Evolutionary conservation across 2,329 filamentous ascomycete genomes (phyloP).

Genomic region (Monosporascus sp.): DNA sequence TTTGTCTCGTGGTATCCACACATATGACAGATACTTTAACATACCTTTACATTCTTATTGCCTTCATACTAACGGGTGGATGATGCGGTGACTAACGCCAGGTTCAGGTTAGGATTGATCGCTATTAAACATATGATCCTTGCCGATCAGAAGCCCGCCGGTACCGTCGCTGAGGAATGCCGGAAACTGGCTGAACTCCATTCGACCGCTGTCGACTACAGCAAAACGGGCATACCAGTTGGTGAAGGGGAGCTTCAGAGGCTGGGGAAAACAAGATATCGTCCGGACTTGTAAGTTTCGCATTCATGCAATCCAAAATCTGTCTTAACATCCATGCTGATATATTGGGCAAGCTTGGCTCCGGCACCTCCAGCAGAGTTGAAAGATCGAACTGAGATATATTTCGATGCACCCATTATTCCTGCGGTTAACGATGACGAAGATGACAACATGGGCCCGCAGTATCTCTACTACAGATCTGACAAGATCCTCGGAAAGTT

Average conservation of each 20-base stretch:
- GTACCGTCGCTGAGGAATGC: constrained; percentile 51
- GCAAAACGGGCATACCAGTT: constrained; percentile 65
- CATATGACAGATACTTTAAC: no score
- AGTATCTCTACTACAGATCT: constrained; percentile 59
- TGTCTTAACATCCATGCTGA: background rate
- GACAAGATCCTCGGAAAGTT: constrained; percentile 64
- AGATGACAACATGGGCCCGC: constrained; percentile 40
- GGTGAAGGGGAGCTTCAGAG: constrained; percentile 39
- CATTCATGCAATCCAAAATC: background rate
- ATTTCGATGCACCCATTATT: constrained; percentile 28
- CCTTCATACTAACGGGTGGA: no score
- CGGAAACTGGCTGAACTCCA: constrained; percentile 55
- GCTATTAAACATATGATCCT: constrained; percentile 60
- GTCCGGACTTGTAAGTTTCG: constrained; percentile 52
- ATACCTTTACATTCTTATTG: background rate
- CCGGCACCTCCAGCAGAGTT: constrained; percentile 40
- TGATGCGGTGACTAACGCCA: no score
- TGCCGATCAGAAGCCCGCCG: constrained; percentile 50
- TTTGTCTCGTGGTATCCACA: no score
- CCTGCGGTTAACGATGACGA: constrained; percentile 36
- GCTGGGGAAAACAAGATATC: constrained; percentile 27
- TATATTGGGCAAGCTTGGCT: constrained; percentile 33
- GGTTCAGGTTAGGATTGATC: constrained; percentile 40
- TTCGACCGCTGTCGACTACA: constrained; percentile 70
- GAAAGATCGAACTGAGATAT: constrained; percentile 40